Base-by-base conservation (phyloP, 768 basidiomycete species). In the Leucocoprinus leucothites region DNA sequence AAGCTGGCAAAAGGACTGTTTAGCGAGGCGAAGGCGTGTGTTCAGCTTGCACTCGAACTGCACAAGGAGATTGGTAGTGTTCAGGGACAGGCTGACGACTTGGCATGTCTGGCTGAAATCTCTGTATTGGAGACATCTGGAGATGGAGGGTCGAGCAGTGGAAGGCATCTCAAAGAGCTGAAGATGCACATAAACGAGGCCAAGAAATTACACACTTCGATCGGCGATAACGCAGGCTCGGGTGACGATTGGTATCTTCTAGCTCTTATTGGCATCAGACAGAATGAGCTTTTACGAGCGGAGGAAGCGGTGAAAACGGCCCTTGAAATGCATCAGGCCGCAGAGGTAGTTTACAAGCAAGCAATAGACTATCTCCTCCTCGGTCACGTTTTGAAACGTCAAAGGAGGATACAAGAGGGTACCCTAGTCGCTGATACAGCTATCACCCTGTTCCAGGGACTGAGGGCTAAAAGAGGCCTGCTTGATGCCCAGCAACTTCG, bases 81-180 rank as follows among this genome's bases (percentile, higher is more conserved):
- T 1, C 54, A 56, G 11, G 66, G 68, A 22, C 46, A 50, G 19
- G 58, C 57, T 9, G 66, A 65, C 24, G 65, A 67, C 40, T 31
- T 45, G n/a, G 22, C 19, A 11, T 9, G 51, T 2, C 19, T 45
- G 13, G 41, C 31, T 1, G 51, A 44, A 19, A 36, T 53, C 22
- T 7, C 35, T 9, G 4, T 53, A 4, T 16, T 21, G 42, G 51
- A 53, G 4, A 8, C 5, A 14, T 38, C 9, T 44, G 43, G 34
- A 35, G 35, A 14, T 11, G 7, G 13, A 25, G 19, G 31, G 31
- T 5, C 5, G 31, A 31, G 31, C 31, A 31, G 48, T 28, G 14
- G n/a, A n/a, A 36, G 19, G 1, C 1, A 13, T 34, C 26, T 42
- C 14, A 41, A 44, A 19, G 19, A n/a, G 19, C 41, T 41, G 5